These are phyloP conservation scores for Medicago truncatula DNA, from an alignment of 306 rosid species.

Conservation along the genomic window MtrunA17r5.0-ANR NC_053047.1:8719501-8720000, in stretches of 20 bases:
- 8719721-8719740: not conserved
- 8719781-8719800: not conserved
- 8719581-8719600: not conserved
- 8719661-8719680: not conserved
- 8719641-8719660: not conserved
- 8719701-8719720: not conserved
- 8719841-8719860: not conserved
- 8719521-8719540: too few species aligned
- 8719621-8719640: not conserved
- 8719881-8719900: not conserved
- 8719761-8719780: not conserved
- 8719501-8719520: too few species aligned
- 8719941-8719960: conserved; percentile 30
- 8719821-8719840: not conserved
- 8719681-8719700: not conserved
- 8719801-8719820: not conserved
- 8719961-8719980: conserved; percentile 66
- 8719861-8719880: not conserved
- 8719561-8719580: not conserved
- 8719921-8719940: conserved; percentile 11
- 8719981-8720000: conserved; percentile 98
- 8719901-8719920: not conserved
- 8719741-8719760: not conserved
- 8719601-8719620: not conserved
- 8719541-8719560: too few species aligned